These are phyloP conservation scores for Ogataea hybrid DNA, from an alignment of 1,139 yeast species.

Conservation along the genomic window DNA sequence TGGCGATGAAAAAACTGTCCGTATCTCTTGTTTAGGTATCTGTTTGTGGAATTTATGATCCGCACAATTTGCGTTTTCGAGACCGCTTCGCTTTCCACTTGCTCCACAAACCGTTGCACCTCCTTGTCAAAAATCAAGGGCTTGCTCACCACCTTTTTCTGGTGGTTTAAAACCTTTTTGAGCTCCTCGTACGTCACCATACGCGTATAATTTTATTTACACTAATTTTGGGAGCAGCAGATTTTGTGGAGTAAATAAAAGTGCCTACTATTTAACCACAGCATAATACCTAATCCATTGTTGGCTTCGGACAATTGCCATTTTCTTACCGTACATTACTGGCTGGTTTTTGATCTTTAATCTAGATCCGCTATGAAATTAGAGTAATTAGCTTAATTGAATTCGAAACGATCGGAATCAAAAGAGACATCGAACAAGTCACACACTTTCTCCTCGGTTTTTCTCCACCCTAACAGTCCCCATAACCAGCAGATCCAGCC, in stretches of 20 bases:
- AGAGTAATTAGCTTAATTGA: too few species aligned
- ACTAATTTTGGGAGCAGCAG: too few species aligned
- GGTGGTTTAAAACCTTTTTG: constrained; percentile 23
- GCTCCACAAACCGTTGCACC: constrained; percentile 3
- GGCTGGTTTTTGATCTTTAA: too few species aligned
- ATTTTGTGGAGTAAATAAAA: too few species aligned
- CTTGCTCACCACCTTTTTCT: constrained; percentile 20
- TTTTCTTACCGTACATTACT: not conserved
- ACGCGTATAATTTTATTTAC: constrained; percentile 2
- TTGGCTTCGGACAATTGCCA: not conserved
- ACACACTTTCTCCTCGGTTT: not conserved
- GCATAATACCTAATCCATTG: too few species aligned
- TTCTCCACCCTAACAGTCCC: constrained; percentile 1
- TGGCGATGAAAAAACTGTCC: constrained; percentile 27
- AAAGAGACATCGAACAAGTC: not conserved
- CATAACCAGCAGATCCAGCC: constrained; percentile 12
- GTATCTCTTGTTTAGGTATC: constrained; percentile 21
- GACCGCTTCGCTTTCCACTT: constrained; percentile 3
- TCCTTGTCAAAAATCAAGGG: constrained; percentile 19
- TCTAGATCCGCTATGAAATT: not conserved
- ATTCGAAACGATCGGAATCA: constrained; percentile 7
- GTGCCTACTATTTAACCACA: too few species aligned
- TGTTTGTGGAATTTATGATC: constrained; percentile 19
- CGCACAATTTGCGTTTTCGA: constrained; percentile 17
- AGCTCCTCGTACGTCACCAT: constrained; percentile 24